phyloP scores from a whole-genome alignment of 2,329 filamentous ascomycete genomes.

The Colletotrichum sp. region DNA sequence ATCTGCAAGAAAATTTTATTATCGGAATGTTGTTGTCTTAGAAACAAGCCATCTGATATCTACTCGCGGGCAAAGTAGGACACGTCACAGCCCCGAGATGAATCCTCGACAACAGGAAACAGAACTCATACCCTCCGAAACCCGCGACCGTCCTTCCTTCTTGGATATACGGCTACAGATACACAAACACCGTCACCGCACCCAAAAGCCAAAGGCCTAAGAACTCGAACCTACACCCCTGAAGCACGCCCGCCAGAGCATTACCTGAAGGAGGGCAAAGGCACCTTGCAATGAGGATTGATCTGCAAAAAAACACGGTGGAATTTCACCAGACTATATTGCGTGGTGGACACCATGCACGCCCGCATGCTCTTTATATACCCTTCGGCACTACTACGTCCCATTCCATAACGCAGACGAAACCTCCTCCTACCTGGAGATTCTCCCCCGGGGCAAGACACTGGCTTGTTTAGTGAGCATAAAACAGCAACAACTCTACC shows the following conservation, averaged over 20 bases:
- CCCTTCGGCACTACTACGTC: not conserved
- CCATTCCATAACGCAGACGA: not conserved
- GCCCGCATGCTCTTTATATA: fast-evolving
- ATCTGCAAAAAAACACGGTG: too few species aligned
- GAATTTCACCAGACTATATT: too few species aligned
- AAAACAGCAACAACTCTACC: fast-evolving
- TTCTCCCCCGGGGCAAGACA: not conserved
- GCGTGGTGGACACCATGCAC: not conserved
- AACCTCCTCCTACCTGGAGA: not conserved
- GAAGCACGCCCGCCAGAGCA: not conserved
- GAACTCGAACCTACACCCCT: not conserved
- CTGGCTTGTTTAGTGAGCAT: not conserved
- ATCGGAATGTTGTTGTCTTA: not conserved
- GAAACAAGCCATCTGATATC: not conserved
- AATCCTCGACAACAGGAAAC: not conserved
- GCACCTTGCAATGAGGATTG: too few species aligned
- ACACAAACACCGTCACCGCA: not conserved
- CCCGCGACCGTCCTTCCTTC: not conserved
- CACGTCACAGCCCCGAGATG: not conserved
- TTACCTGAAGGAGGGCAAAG: too few species aligned
- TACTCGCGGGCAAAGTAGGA: not conserved
- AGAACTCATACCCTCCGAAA: not conserved
- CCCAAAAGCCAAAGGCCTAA: not conserved
- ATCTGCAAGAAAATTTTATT: not conserved
- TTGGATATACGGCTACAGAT: not conserved